A percentile compares a stretch with the other conserved stretches of the same genome.
Evolutionary conservation across 345 rosid species (phyloP).

Genomic region (Populus davidiana): DNA sequence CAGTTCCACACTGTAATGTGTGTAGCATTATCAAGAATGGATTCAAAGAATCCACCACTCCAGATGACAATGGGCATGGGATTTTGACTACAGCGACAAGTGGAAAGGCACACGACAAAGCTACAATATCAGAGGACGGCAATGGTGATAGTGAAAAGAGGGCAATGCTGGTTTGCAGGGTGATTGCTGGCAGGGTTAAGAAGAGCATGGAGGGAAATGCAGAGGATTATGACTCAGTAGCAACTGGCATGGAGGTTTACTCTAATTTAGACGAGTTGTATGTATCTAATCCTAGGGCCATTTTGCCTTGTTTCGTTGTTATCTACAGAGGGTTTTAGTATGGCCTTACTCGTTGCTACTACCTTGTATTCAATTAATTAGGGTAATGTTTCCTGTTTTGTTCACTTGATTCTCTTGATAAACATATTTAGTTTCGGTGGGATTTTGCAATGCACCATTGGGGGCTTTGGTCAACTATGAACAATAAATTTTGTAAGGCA

Average conservation of each 20-base stretch:
- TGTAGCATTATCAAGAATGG: conserved; percentile 67
- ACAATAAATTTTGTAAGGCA: conserved; percentile 14
- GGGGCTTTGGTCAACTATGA: background rate
- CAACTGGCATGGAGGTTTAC: conserved; percentile 49
- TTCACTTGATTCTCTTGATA: background rate
- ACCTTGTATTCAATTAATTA: background rate
- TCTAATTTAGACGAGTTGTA: conserved; percentile 63
- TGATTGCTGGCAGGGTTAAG: conserved; percentile 74
- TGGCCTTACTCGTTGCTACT: background rate
- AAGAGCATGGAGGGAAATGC: conserved; percentile 36
- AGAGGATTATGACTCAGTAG: conserved; percentile 65
- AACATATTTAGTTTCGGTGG: background rate
- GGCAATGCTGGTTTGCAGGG: conserved; percentile 83
- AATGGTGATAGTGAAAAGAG: conserved; percentile 29
- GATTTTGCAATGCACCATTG: background rate
- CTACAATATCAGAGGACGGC: conserved; percentile 18
- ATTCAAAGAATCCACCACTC: conserved; percentile 33
- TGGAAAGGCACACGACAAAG: conserved; percentile 67
- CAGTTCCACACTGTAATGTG: conserved; percentile 45
- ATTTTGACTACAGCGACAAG: conserved; percentile 74
- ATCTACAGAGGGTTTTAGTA: conserved; percentile 50
- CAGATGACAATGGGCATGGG: conserved; percentile 29
- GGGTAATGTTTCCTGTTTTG: conserved; percentile 4
- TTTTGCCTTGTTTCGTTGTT: conserved; percentile 82
- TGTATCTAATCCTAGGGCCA: conserved; percentile 62